Base-by-base conservation (phyloP, 768 basidiomycete species). In the Kwoniella pini region DNA sequence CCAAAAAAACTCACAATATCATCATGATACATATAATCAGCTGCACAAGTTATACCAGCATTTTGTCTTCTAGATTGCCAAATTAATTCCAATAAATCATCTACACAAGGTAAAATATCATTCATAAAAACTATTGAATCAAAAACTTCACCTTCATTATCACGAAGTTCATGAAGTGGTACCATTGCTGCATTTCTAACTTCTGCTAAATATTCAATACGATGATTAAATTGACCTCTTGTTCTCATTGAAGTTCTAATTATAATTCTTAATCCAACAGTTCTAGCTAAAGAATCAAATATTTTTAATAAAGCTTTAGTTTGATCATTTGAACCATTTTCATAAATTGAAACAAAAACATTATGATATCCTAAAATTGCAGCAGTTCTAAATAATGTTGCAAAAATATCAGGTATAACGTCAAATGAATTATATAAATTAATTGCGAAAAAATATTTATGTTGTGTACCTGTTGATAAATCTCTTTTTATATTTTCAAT, bases 381-480 rank as follows among this genome's bases (percentile, higher is more conserved):
- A 0, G 92, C 87, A 38, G 94, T 87, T 57, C 93, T 86, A 83
- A 99, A 99, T 69, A 99, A 87, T 21, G 93, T 93, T 30, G 92
- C 87, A 78, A 98, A 97, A 33, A 98, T 84, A 80, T 99, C 96
- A 17, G 96, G 94, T 67, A 98, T 94, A 77, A 98, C 82, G 80
- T 96, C 93, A 85, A 98, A 99, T 12, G 94, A 97, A 82, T 99
- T 99, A 84, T 97, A 97, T 60, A 98, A 83, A 80, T 99, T 99
- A 84, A 99, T 98, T 62, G 92, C 95, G 80, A 99, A 96, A 80
- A 91, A 98, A 79, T 98, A 99, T 78, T 99, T 98, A 85, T 99
- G 96, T 66, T 88, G 85, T 72, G 82, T 83, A 11, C n/a, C n/a
- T n/a, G 42, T 63, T 21, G 53, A 57, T 17, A 78, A 62, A 59